phyloP scores from a whole-genome alignment of 208 protist genomes.

The Phytomonas sp. region DNA sequence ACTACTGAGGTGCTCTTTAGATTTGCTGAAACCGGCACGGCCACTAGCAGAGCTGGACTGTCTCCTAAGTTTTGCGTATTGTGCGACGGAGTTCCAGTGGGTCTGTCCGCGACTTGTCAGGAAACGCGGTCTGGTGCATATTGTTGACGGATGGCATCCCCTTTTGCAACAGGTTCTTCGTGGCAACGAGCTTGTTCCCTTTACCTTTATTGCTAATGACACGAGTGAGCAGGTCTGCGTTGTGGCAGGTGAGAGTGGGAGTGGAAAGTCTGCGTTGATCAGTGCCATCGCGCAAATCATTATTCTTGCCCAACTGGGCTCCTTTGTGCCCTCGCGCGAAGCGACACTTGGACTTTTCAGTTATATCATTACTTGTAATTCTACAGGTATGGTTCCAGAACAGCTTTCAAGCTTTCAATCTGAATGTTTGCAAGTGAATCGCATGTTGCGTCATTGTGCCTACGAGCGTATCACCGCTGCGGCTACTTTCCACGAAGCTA shows the following conservation, averaged over 20 bases:
- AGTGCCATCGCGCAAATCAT: conserved; percentile 88
- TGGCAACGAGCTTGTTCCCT: conserved; percentile 35
- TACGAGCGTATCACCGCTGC: conserved; percentile 11
- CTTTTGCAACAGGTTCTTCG: conserved; percentile 37
- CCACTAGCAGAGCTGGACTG: conserved; percentile 70
- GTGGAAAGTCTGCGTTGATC: conserved; percentile 90
- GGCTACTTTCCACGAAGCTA: not conserved
- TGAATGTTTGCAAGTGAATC: conserved; percentile 60
- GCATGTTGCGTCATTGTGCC: conserved; percentile 40
- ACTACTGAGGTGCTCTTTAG: conserved; percentile 51
- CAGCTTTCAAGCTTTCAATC: conserved; percentile 57
- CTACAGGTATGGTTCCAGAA: conserved; percentile 10
- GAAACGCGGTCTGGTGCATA: conserved; percentile 31
- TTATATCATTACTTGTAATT: conserved; percentile 34
- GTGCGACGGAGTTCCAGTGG: conserved; percentile 64
- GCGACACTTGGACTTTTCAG: conserved; percentile 42
- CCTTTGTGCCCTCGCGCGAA: conserved; percentile 80
- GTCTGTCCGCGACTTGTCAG: conserved; percentile 25
- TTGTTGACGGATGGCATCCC: conserved; percentile 63
- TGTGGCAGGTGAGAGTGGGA: conserved; percentile 80
- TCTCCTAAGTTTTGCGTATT: conserved; percentile 54
- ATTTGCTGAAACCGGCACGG: conserved; percentile 41
- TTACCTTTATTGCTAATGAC: conserved; percentile 29
- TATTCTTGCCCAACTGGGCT: conserved; percentile 90
- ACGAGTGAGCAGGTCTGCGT: conserved; percentile 46